Percentiles rank a stretch among this genome's conserved stretches.
phyloP scores from a whole-genome alignment of 441 rosid genomes.

The Pelargonium cotyledonis region DNA sequence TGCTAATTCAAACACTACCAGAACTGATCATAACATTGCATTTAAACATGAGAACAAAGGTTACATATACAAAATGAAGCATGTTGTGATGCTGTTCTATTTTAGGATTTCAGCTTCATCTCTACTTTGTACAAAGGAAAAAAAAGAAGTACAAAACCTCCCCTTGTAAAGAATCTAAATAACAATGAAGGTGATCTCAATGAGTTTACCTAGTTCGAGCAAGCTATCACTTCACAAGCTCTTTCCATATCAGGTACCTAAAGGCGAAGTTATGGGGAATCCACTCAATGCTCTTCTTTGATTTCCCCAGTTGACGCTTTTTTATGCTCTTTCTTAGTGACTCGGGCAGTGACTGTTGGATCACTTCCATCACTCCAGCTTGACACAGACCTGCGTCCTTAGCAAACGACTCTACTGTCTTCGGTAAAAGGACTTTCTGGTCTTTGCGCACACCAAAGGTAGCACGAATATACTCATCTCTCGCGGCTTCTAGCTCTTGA shows the following conservation, averaged over 20 bases:
- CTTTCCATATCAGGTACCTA: constrained; percentile 76
- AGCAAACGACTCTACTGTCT: constrained; percentile 63
- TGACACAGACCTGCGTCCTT: constrained; percentile 63
- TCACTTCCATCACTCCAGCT: constrained; percentile 54
- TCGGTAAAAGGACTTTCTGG: constrained; percentile 65
- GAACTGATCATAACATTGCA: no score
- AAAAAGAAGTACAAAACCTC: neutral
- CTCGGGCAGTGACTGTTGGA: constrained; percentile 58
- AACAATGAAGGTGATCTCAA: neutral
- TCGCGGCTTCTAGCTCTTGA: constrained; percentile 77
- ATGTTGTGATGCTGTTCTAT: neutral
- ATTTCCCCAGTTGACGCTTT: constrained; percentile 49
- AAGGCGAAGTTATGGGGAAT: constrained; percentile 69
- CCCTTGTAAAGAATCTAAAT: neutral
- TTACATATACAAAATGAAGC: constrained; percentile 1
- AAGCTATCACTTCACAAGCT: constrained; percentile 50
- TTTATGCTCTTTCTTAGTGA: constrained; percentile 42
- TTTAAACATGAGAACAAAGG: neutral
- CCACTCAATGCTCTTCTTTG: constrained; percentile 66
- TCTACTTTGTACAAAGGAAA: neutral
- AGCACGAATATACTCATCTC: constrained; percentile 74
- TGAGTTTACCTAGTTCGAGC: no score
- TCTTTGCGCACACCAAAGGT: constrained; percentile 60
- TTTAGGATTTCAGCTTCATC: neutral
- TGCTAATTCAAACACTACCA: no score